Evolutionary conservation across 1,284 basidiomycete species (phyloP).

Genomic region (Omphalotus olearius): DNA sequence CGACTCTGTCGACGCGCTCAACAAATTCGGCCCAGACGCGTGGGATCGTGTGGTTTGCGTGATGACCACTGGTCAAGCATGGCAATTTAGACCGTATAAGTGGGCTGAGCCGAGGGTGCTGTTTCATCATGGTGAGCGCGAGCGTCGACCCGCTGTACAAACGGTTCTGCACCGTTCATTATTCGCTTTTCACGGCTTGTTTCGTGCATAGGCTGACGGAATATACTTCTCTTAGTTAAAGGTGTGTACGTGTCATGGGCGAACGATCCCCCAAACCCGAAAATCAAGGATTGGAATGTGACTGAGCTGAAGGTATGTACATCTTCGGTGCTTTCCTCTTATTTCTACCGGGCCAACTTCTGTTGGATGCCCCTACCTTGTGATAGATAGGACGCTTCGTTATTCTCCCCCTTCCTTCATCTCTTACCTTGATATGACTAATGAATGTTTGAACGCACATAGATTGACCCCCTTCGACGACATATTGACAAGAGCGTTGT

Average conservation of each 20-base stretch:
- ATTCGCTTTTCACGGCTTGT: neutral
- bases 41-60: conserved; percentile 97
- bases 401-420: no score
- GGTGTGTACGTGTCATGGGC: conserved; percentile 92
- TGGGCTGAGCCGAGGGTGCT: conserved; percentile 90
- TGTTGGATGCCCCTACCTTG: no score
- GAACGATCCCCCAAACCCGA: conserved; percentile 84
- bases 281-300: conserved; percentile 96
- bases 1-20: conserved; percentile 88
- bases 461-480: conserved; percentile 84
- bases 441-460: neutral
- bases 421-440: conserved; percentile 25
- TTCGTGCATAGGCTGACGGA: neutral
- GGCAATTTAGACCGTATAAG: conserved; percentile 97
- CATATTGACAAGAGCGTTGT: conserved; percentile 96
- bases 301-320: conserved; percentile 78
- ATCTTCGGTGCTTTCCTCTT: no score
- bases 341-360: no score
- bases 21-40: conserved; percentile 86
- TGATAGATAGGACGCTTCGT: no score
- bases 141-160: neutral
- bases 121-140: conserved; percentile 84
- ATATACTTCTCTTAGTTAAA: conserved; percentile 57
- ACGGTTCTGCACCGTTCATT: conserved; percentile 1
- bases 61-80: conserved; percentile 94